These are phyloP conservation scores for Diaporthe helianthi DNA, from an alignment of 2,329 filamentous ascomycete species.

Conservation along the genomic window DNA sequence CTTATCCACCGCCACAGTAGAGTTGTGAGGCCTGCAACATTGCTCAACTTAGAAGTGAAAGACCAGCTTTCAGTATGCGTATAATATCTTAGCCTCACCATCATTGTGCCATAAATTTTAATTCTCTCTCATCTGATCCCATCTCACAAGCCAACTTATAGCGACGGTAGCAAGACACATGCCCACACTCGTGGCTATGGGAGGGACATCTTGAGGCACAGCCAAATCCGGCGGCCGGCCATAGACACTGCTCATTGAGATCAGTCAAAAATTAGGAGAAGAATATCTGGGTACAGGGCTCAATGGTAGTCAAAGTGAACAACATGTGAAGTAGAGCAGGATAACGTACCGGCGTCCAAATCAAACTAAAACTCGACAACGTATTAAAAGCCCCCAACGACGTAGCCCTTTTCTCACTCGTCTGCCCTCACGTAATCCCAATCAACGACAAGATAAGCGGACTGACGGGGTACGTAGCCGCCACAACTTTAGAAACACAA, in stretches of 20 bases:
- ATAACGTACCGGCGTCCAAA: constrained; percentile 11
- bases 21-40: too few species aligned
- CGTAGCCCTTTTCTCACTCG: constrained; percentile 55
- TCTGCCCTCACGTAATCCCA: constrained; percentile 49
- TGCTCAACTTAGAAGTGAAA: background rate
- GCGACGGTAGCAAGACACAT: constrained; percentile 3
- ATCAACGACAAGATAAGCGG: constrained; percentile 54
- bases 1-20: too few species aligned
- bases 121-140: constrained; percentile 9
- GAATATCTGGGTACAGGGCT: too few species aligned
- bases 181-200: constrained; percentile 1
- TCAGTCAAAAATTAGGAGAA: too few species aligned
- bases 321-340: too few species aligned
- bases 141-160: constrained; percentile 3
- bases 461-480: constrained; percentile 49
- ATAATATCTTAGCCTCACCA: background rate
- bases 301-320: too few species aligned
- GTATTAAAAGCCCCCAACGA: constrained; percentile 44
- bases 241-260: constrained; percentile 1
- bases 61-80: constrained; percentile 1
- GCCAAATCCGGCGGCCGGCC: constrained; percentile 17
- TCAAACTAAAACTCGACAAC: background rate
- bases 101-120: background rate
- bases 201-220: constrained; percentile 7
- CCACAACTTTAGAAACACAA: constrained; percentile 50